Percentiles rank a stretch among this genome's conserved stretches.
These are phyloP conservation scores for Beta lomatogona DNA, from an alignment of 179 eudicot species.

Conservation along the genomic window DNA sequence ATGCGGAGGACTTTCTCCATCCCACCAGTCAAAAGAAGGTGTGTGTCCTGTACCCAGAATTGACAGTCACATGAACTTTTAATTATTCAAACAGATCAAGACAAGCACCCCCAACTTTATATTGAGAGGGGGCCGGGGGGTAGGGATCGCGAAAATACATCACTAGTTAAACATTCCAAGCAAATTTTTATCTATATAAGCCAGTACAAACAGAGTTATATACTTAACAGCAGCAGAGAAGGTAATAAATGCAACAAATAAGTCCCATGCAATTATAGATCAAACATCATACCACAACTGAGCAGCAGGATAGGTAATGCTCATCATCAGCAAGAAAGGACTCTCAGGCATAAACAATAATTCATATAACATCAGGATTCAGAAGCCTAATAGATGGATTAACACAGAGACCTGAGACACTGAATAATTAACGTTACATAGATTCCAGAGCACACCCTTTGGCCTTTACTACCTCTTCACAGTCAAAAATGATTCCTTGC, in stretches of 20 bases:
- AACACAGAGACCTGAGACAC: not conserved
- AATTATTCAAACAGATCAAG: not conserved
- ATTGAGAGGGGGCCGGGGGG: not conserved
- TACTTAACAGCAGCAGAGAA: not conserved
- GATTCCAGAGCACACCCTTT: not conserved
- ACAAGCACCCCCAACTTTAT: not conserved
- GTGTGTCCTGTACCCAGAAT: constrained; percentile 56
- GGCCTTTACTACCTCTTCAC: not conserved
- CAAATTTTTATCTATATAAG: not conserved
- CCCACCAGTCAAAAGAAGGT: constrained; percentile 81
- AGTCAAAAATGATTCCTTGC: not conserved
- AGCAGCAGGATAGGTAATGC: not conserved
- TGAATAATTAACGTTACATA: not conserved
- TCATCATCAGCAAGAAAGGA: not conserved
- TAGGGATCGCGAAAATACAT: no score
- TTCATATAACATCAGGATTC: not conserved
- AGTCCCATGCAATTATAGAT: not conserved
- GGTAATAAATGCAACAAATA: not conserved
- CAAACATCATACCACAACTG: not conserved
- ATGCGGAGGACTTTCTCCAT: constrained; percentile 85
- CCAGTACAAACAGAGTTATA: not conserved
- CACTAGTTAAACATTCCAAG: not conserved
- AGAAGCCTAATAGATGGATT: no score
- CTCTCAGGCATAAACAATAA: not conserved
- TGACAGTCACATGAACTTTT: not conserved